Conservation (phyloP, 2,329 filamentous ascomycete genomes). For the Trichocomaceae sp. region DNA sequence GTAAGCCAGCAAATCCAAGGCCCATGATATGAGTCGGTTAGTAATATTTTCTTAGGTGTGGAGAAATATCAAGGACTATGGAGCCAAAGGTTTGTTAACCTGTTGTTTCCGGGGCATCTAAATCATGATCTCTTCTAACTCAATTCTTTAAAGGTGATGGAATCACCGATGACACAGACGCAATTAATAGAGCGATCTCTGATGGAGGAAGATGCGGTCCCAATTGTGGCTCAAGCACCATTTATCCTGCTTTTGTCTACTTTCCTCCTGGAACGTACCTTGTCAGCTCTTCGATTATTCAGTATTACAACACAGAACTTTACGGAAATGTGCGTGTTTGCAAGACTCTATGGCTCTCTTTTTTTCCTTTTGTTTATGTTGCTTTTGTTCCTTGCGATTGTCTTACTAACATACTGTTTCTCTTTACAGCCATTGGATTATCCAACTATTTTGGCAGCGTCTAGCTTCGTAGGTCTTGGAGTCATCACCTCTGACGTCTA, state of each 20-base stretch:
- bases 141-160: no score
- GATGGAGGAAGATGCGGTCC: slow-evolving; percentile 41
- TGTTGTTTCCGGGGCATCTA: no score
- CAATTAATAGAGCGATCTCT: slow-evolving; percentile 46
- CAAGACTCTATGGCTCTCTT: no score
- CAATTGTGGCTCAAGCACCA: slow-evolving; percentile 36
- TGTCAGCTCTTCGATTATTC: slow-evolving; percentile 50
- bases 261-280: slow-evolving; percentile 57
- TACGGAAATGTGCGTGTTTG: no score
- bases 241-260: slow-evolving; percentile 49
- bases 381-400: no score
- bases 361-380: no score
- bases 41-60: slow-evolving; percentile 1
- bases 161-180: slow-evolving; percentile 49
- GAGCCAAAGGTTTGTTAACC: no score
- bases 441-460: slow-evolving; percentile 49
- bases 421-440: slow-evolving; percentile 47
- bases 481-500: slow-evolving; percentile 53
- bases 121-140: no score
- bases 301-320: slow-evolving; percentile 60
- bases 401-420: no score
- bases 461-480: slow-evolving; percentile 49
- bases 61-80: slow-evolving; percentile 18
- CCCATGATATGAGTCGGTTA: no score
- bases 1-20: no score